Evolutionary conservation across 2,329 filamentous ascomycete genomes (phyloP), one percentile per base, ranked within the genome.

Genomic region (Pseudogymnoascus sp.): DNA sequence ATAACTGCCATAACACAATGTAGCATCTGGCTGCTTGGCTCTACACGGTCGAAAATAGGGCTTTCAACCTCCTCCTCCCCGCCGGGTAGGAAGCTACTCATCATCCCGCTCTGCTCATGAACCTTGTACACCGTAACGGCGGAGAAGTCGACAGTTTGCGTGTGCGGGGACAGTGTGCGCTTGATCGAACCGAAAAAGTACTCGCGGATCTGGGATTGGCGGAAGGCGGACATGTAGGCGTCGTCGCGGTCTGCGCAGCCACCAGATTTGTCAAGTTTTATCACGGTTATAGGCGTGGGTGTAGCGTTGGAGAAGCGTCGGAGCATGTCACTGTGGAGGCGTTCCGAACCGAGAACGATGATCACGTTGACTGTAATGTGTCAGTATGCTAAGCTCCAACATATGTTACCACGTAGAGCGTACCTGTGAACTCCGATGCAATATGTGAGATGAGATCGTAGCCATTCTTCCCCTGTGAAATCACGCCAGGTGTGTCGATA

Each of bases 101-200:
- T 70, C 67, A 66, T 50, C 34, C 68, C 63, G 61, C 67, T 71
- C 53, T 40, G 31, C 21, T 89, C 82, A 3, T 82, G 81, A 28
- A 89, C 80, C 66, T 83, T 85, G 78, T 90, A 96, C 46, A 97
- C 82, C 1, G 85, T 81, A 40, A 97, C 74, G 7, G 87, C 84
- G 64, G 86, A 82, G 72, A 92, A 95, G 66, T 91, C 88, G 4
- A 96, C 85, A 64, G 89, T 89, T 70, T 96, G 91, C 5, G 91
- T 96, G 70, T 93, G 89, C 0, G 95, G 95, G 53, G 90, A 95
- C 1, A 99, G 79, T 0, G 90, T 89, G 64, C 89, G 84, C 66
- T 85, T 87, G 1, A 83, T 77, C 66, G 90, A 89, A 8, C 95
- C 95, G 73, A 97, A 99, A 78, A 99, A 99, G 76, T 99, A 99